phyloP scores from a whole-genome alignment of 2,329 filamentous ascomycete species.

The Ceratocystiopsis brevicomis region DNA sequence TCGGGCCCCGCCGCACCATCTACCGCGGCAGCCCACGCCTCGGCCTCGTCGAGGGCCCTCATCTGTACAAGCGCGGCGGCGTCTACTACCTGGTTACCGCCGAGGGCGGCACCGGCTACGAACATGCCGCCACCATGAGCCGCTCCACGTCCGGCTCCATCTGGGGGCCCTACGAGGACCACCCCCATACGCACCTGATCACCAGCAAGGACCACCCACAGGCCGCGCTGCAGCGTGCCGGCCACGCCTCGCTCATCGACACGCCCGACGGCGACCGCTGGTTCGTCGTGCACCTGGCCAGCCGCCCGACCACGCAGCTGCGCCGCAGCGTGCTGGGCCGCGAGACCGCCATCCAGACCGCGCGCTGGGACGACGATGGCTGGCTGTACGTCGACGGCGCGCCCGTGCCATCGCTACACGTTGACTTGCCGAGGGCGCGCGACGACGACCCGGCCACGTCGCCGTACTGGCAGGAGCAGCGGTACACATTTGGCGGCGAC shows the following conservation, averaged over 20 bases:
- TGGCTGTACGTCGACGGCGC: constrained; percentile 45
- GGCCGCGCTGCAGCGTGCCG: constrained; percentile 32
- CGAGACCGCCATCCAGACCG: constrained; percentile 39
- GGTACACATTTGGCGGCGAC: constrained; percentile 24
- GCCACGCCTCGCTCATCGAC: constrained; percentile 31
- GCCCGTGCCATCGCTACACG: constrained; percentile 31
- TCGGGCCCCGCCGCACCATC: constrained; percentile 35
- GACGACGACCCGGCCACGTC: constrained; percentile 16
- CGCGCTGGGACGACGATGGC: constrained; percentile 37
- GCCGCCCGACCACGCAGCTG: constrained; percentile 30
- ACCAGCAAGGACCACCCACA: constrained; percentile 31
- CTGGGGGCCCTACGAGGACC: constrained; percentile 43
- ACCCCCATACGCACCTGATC: constrained; percentile 38
- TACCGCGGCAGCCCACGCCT: constrained; percentile 33
- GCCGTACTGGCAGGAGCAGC: constrained; percentile 29
- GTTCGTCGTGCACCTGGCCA: constrained; percentile 33
- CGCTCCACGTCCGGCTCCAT: constrained; percentile 23
- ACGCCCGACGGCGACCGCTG: constrained; percentile 28
- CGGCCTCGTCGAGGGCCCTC: constrained; percentile 34
- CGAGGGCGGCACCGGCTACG: constrained; percentile 40
- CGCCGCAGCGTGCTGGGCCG: constrained; percentile 34
- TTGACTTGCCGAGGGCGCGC: constrained; percentile 29
- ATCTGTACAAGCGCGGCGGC: constrained; percentile 37
- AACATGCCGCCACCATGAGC: constrained; percentile 40
- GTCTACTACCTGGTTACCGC: constrained; percentile 42